These are phyloP conservation scores for Hypholoma fasciculare DNA, from an alignment of 768 basidiomycete genomes.

Conservation along the genomic window DNA sequence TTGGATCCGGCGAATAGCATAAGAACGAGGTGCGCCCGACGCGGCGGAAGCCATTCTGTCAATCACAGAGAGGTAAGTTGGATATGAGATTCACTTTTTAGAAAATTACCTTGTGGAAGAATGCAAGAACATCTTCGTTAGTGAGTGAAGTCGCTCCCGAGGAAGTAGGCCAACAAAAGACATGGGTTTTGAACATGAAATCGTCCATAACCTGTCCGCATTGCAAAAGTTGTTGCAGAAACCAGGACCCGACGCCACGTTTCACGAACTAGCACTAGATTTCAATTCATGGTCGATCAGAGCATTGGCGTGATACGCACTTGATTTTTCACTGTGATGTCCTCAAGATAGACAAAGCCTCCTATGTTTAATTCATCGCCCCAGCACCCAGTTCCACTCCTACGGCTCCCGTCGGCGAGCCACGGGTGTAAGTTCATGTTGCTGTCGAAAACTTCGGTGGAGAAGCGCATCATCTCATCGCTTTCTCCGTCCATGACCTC, in stretches of 20 bases:
- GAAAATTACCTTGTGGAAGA: neutral
- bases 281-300: neutral
- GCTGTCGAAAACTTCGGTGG: conserved; percentile 28
- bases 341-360: conserved; percentile 4
- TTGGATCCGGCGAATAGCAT: conserved; percentile 18
- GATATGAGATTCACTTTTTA: neutral
- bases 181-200: neutral
- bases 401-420: neutral
- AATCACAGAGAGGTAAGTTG: neutral
- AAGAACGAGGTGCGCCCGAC: conserved; percentile 26
- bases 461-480: conserved; percentile 30
- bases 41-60: conserved; percentile 25
- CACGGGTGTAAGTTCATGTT: neutral
- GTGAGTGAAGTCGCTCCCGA: neutral
- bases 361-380: conserved; percentile 5
- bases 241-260: conserved; percentile 2
- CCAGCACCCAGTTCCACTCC: conserved; percentile 11
- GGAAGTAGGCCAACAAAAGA: conserved; percentile 4
- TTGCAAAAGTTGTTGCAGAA: neutral
- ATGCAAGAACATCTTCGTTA: neutral
- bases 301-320: neutral
- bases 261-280: neutral
- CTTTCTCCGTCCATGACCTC: conserved; percentile 29
- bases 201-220: neutral
- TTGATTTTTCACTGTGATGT: neutral